These are phyloP conservation scores for Melastoma candidum DNA, from an alignment of 441 rosid genomes.

Conservation along the genomic window DNA sequence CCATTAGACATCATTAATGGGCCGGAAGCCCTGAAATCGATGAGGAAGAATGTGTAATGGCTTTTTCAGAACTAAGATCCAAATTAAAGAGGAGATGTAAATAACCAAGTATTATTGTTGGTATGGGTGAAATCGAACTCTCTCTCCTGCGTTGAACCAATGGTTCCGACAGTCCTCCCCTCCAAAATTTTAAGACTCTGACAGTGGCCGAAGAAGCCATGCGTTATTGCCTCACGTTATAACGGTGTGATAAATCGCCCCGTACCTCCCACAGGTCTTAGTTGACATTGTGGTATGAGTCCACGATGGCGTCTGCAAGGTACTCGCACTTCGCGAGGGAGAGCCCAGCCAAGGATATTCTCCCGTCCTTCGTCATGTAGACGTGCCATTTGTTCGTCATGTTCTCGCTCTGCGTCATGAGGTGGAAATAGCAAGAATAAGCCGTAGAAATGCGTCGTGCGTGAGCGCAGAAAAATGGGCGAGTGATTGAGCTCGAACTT, in stretches of 20 bases:
- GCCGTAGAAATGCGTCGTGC: too few species aligned
- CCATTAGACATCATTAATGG: too few species aligned
- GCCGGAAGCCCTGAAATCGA: too few species aligned
- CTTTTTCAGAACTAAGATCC: too few species aligned
- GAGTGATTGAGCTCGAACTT: too few species aligned
- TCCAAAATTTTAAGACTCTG: too few species aligned
- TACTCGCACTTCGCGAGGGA: slow-evolving; percentile 84
- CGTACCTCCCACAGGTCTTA: slow-evolving; percentile 12
- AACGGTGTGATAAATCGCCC: too few species aligned
- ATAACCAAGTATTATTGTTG: too few species aligned
- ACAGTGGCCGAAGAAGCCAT: too few species aligned
- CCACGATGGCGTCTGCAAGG: slow-evolving; percentile 77
- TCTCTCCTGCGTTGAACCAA: neutral
- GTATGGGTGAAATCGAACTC: neutral
- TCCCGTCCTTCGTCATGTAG: slow-evolving; percentile 95
- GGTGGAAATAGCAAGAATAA: neutral
- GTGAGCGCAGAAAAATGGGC: too few species aligned
- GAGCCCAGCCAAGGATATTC: slow-evolving; percentile 82
- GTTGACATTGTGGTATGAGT: slow-evolving; percentile 70
- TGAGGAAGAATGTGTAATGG: neutral
- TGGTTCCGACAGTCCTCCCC: neutral
- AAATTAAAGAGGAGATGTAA: too few species aligned
- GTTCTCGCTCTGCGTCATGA: slow-evolving; percentile 52
- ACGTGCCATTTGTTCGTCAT: slow-evolving; percentile 93
- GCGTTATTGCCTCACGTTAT: too few species aligned